Percentiles rank a stretch among this genome's conserved stretches.
phyloP scores from a whole-genome alignment of 2,329 filamentous ascomycete species.

The Fusarium concolor region DNA sequence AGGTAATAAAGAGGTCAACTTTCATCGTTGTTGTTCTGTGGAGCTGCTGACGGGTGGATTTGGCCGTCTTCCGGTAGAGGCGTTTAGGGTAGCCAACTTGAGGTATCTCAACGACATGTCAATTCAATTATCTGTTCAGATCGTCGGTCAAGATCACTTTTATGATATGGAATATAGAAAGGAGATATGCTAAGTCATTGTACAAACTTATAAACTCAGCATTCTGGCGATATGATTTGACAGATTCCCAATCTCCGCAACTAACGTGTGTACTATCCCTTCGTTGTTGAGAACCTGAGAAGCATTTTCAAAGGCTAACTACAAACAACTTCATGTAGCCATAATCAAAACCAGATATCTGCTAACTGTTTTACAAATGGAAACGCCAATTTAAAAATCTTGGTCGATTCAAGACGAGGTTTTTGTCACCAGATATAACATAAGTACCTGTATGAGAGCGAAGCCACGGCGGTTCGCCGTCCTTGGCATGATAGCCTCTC shows the following conservation, averaged over 20 bases:
- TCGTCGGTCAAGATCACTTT: neutral
- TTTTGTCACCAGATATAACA: neutral
- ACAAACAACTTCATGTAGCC: no score
- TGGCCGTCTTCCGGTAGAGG: neutral
- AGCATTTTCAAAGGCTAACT: no score
- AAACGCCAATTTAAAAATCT: no score
- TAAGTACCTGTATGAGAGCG: neutral
- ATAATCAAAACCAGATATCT: no score
- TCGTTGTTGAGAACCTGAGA: no score
- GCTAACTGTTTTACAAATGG: no score
- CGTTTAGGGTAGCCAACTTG: slow-evolving; percentile 26
- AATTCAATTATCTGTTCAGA: neutral
- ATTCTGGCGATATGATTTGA: neutral
- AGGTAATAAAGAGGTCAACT: neutral
- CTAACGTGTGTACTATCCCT: no score
- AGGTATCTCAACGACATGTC: neutral
- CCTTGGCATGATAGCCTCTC: neutral
- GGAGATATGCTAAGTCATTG: neutral
- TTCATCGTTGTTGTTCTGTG: slow-evolving; percentile 8
- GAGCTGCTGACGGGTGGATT: slow-evolving; percentile 26
- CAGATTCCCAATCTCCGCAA: no score
- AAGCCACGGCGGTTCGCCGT: neutral
- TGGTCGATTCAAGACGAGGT: no score
- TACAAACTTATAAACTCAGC: neutral
- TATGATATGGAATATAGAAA: neutral